phyloP scores from a whole-genome alignment of 352 stramenopile species.

The Pythium utonaiense region DNA sequence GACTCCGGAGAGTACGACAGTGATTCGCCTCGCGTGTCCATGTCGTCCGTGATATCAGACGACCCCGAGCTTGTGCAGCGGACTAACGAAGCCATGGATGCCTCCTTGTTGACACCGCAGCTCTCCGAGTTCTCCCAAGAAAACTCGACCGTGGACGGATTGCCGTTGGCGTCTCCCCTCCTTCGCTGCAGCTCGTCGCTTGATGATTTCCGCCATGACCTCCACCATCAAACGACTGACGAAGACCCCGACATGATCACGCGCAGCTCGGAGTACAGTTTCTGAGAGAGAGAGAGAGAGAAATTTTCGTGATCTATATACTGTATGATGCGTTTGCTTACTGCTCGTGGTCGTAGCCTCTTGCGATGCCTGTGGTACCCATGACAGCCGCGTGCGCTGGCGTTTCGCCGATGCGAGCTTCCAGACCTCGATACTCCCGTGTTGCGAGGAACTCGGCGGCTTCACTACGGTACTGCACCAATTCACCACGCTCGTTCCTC shows the following conservation, averaged over 20 bases:
- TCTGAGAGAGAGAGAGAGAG: constrained; percentile 12
- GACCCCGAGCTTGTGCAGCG: constrained; percentile 3
- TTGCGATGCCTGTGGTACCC: constrained; percentile 70
- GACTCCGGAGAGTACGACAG: constrained; percentile 9
- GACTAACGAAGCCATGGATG: constrained; percentile 6
- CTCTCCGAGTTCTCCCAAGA: neutral
- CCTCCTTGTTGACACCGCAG: neutral
- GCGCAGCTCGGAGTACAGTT: constrained; percentile 24
- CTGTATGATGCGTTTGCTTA: constrained; percentile 1
- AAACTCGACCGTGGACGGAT: neutral
- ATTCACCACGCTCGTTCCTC: constrained; percentile 48
- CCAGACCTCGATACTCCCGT: constrained; percentile 74
- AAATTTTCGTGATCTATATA: neutral
- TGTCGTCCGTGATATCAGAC: constrained; percentile 14
- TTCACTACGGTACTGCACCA: constrained; percentile 67
- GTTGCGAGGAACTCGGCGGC: constrained; percentile 66
- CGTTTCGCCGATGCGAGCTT: constrained; percentile 79
- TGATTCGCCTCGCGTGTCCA: constrained; percentile 13
- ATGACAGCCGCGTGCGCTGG: constrained; percentile 70
- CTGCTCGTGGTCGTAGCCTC: constrained; percentile 68
- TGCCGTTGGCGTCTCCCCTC: neutral
- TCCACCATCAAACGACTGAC: constrained; percentile 18
- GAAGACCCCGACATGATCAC: constrained; percentile 15
- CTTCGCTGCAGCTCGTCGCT: constrained; percentile 23
- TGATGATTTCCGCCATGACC: constrained; percentile 26